These are phyloP conservation scores for Candida krabiensis DNA, from an alignment of 805 yeast genomes.

Conservation along the genomic window DNA sequence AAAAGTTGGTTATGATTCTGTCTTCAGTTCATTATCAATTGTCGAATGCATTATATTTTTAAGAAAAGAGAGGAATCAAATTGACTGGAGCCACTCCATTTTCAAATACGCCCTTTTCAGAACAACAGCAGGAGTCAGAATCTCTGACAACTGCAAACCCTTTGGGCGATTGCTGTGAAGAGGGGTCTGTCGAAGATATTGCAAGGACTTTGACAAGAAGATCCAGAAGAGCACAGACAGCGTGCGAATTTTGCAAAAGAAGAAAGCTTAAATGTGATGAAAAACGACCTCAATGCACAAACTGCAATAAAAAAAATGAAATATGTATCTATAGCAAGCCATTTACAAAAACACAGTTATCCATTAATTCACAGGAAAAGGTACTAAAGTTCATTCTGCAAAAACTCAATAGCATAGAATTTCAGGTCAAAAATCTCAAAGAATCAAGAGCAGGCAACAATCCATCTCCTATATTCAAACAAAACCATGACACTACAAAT, in stretches of 20 bases:
- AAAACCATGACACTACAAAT: not conserved
- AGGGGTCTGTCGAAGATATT: not conserved
- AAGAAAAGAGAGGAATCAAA: too few species aligned
- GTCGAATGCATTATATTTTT: too few species aligned
- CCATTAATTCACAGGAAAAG: constrained; percentile 1
- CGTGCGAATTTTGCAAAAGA: constrained; percentile 2
- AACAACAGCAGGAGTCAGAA: too few species aligned
- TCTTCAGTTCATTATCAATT: too few species aligned
- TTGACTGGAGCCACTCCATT: too few species aligned
- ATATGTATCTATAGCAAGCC: not conserved
- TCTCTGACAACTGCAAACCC: too few species aligned
- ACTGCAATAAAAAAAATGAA: not conserved
- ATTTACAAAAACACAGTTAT: not conserved
- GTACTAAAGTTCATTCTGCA: not conserved
- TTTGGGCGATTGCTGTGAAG: too few species aligned
- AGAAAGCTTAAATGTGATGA: constrained; percentile 2
- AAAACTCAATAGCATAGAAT: not conserved
- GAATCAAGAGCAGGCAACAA: not conserved
- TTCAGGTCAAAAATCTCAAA: not conserved
- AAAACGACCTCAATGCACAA: not conserved
- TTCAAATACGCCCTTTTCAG: too few species aligned
- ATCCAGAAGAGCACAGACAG: constrained; percentile 1
- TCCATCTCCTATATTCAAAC: not conserved
- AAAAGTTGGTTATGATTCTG: too few species aligned
- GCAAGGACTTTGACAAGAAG: not conserved